Base-by-base conservation (phyloP, 2,329 filamentous ascomycete genomes). In the Chrysoporthe puriensis region DNA sequence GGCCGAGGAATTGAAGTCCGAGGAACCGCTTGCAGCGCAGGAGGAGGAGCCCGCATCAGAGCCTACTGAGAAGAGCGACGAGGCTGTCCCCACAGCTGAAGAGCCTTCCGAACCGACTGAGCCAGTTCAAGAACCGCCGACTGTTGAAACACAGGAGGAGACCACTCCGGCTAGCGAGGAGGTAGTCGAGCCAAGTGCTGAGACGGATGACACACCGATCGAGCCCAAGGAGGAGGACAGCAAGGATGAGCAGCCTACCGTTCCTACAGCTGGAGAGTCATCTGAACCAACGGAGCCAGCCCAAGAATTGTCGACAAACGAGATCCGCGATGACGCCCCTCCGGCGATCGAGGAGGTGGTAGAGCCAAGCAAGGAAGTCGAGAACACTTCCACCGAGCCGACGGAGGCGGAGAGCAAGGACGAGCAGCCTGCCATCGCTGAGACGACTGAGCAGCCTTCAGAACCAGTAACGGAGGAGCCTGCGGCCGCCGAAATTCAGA, bases 191-290 rank as follows among this genome's bases (percentile, higher is more conserved):
- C 63, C 64, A 32, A 26, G n/a, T 16, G 18, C 6, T n/a, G 57
- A 21, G 16, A 4, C 14, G 7, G 57, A 9, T 42, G 57, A 21
- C 4, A 43, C 34, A 16, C 57, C 40, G 8, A 13, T 16, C 43
- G 64, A 63, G 11, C 18, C 44, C 42, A 34, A 44, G 26, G 61
- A 65, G 46, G 64, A 59, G 3, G 54, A 64, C 36, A 59, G 16
- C 21, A 54, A 57, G 36, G 40, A 62, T 11, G 66, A 64, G 26
- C 48, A 52, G 16, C 44, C 63, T 2, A 32, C n/a, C 4, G 42
- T 36, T n/a, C 16, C 70, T 13, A 56, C 63, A 36, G 26, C 50
- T 26, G 63, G 59, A 13, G 70, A 70, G 42, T 5, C 50, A n/a
- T 21, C 44, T 36, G 43, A 48, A 32, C 21, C 40, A n/a, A 59